Evolutionary conservation across 352 stramenopile species (phyloP), one percentile per base, ranked within the genome.

Genomic region (Pilasporangium apinafurcum): DNA sequence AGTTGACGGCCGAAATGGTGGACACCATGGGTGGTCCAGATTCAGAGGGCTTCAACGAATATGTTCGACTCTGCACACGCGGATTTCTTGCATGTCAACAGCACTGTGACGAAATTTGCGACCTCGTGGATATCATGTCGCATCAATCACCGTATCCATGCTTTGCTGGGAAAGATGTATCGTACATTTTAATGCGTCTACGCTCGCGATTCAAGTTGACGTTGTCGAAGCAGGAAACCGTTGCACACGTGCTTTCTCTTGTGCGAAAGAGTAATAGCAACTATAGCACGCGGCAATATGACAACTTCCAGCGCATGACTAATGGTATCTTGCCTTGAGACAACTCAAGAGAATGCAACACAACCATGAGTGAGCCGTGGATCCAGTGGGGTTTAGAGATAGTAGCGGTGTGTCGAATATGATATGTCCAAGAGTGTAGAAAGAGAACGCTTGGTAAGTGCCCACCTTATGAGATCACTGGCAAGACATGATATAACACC

Each of bases 1-100:
- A 99, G 61, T 72, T 99, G 6, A 99, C 96, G n/a, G 77, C 80
- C 31, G 97, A 99, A 50, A 98, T 99, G 78, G 93, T 99, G 9
- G 91, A 98, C 45, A 95, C 98, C 5, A 96, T 99, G 86, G 95
- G 92, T 28, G 96, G 96, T 1, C 64, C 77, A 20, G 78, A 95
- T 12, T 92, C 68, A 2, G 72, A 92, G 37, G 79, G 77, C 13
- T 98, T 98, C 64, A 96, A 96, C 39, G 92, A 98, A 59, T 99
- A 99, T 62, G 83, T 98, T 10, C 97, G 92, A 37, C 65, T 98
- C 22, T 98, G 98, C 59, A 98, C 92, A 48, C 93, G 89, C 51
- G 96, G 96, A 8, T 99, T 99, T 62, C 66, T 99, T 21, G 96
- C 96, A 14, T 86, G 98, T 9, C 96, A 98, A 56, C 73, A 96